Evolutionary conservation across 495 filamentous ascomycete genomes (phyloP).

Genomic region (Podospora pseudopauciseta): DNA sequence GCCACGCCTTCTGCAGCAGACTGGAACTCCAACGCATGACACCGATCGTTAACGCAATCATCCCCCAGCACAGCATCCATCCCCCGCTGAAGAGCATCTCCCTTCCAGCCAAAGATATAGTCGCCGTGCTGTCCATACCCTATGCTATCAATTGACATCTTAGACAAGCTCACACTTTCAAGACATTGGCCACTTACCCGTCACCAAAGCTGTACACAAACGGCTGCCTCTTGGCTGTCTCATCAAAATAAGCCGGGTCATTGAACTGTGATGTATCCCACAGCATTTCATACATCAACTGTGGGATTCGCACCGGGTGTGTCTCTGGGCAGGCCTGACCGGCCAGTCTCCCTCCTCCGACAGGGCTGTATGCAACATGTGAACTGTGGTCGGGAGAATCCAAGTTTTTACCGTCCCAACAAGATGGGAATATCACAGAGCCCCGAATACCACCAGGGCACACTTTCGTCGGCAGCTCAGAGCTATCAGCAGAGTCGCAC

Average conservation of each 20-base stretch:
- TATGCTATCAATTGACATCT: slow-evolving; percentile 6
- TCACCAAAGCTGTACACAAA: slow-evolving; percentile 48
- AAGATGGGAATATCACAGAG: slow-evolving; percentile 34
- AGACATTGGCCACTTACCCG: slow-evolving; percentile 17
- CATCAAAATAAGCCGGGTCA: slow-evolving; percentile 39
- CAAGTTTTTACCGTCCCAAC: slow-evolving; percentile 65
- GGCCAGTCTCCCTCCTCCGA: slow-evolving; percentile 38
- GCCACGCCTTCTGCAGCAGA: neutral
- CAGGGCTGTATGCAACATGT: slow-evolving; percentile 57
- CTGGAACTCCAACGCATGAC: slow-evolving; percentile 1
- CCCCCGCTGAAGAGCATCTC: slow-evolving; percentile 43
- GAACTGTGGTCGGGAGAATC: slow-evolving; percentile 52
- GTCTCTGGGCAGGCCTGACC: slow-evolving; percentile 46
- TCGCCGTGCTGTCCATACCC: slow-evolving; percentile 42
- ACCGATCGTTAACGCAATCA: slow-evolving; percentile 7
- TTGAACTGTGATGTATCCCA: slow-evolving; percentile 42
- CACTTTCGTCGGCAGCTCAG: neutral
- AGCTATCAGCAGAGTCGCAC: neutral
- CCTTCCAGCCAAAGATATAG: slow-evolving; percentile 53
- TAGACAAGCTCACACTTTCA: neutral
- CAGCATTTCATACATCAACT: slow-evolving; percentile 55
- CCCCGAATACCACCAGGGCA: slow-evolving; percentile 27
- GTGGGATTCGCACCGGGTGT: slow-evolving; percentile 56
- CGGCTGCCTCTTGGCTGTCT: slow-evolving; percentile 42
- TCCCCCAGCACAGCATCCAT: slow-evolving; percentile 36